Conservation (phyloP, 1,139 yeast species). For the Candida sanyaensis region DNA sequence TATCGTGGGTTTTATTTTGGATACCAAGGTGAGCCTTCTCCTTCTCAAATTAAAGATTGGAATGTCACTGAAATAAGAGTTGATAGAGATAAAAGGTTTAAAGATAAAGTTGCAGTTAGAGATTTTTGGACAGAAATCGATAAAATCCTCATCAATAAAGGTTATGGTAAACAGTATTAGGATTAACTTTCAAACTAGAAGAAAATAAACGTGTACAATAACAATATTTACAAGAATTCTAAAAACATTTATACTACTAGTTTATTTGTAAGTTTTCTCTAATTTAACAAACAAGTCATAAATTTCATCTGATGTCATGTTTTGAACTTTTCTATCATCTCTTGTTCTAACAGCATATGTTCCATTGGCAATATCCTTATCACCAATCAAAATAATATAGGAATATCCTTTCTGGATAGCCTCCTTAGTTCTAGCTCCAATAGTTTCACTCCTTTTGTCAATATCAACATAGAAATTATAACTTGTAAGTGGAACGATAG, state of each 20-base stretch:
- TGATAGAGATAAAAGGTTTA: conserved; percentile 82
- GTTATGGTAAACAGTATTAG: conserved; percentile 31
- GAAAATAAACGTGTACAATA: conserved; percentile 3
- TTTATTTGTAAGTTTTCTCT: conserved; percentile 45
- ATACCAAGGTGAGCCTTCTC: conserved; percentile 78
- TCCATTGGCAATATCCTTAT: conserved; percentile 66
- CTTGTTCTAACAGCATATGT: conserved; percentile 69
- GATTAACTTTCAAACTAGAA: not conserved
- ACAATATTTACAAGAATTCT: conserved; percentile 11
- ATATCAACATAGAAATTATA: conserved; percentile 74
- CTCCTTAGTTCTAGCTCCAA: conserved; percentile 79
- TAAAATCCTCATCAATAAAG: conserved; percentile 52
- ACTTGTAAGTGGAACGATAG: conserved; percentile 55
- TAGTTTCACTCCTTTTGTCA: conserved; percentile 73
- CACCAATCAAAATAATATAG: conserved; percentile 83
- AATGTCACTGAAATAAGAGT: conserved; percentile 77
- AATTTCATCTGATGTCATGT: conserved; percentile 48
- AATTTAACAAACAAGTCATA: conserved; percentile 48
- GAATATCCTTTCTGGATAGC: conserved; percentile 78
- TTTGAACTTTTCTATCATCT: conserved; percentile 50
- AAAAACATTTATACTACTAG: not conserved
- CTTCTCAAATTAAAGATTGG: conserved; percentile 79
- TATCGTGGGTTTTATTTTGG: conserved; percentile 81
- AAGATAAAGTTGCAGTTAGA: conserved; percentile 85
- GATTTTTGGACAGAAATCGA: conserved; percentile 81